Conservation (phyloP, 2,329 filamentous ascomycete genomes). For the Diaporthe batatas region DNA sequence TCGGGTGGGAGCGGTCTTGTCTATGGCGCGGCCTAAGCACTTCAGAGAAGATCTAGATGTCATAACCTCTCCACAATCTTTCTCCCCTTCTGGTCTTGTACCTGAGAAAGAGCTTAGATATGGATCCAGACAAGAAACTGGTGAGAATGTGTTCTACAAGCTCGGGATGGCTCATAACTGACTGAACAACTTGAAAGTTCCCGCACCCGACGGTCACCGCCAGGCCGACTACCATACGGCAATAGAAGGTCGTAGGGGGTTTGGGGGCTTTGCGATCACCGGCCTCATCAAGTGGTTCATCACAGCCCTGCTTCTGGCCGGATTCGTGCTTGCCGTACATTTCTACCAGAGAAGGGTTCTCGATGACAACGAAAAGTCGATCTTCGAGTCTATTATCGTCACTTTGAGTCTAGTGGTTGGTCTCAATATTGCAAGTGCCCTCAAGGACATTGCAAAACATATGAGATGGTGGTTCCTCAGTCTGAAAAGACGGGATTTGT, state of each 20-base stretch:
- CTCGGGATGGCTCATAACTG: neutral
- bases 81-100: neutral
- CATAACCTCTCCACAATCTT: slow-evolving; percentile 2
- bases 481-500: neutral
- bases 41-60: slow-evolving; percentile 1
- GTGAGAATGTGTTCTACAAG: neutral
- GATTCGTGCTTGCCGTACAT: slow-evolving; percentile 1
- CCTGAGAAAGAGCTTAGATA: neutral
- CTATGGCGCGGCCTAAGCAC: neutral
- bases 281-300: neutral
- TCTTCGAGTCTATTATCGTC: slow-evolving; percentile 18
- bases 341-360: slow-evolving; percentile 12
- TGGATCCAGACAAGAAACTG: neutral
- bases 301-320: slow-evolving; percentile 4
- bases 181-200: neutral
- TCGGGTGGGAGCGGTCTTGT: neutral
- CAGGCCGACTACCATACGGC: no score
- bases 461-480: slow-evolving; percentile 22
- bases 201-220: neutral
- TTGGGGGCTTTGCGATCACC: neutral
- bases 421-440: slow-evolving; percentile 16
- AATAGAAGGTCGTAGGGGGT: neutral
- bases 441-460: slow-evolving; percentile 7
- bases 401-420: neutral
- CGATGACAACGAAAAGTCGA: neutral